Evolutionary conservation across 1,139 yeast genomes (phyloP).

Genomic region (Fermentozyma sake): DNA sequence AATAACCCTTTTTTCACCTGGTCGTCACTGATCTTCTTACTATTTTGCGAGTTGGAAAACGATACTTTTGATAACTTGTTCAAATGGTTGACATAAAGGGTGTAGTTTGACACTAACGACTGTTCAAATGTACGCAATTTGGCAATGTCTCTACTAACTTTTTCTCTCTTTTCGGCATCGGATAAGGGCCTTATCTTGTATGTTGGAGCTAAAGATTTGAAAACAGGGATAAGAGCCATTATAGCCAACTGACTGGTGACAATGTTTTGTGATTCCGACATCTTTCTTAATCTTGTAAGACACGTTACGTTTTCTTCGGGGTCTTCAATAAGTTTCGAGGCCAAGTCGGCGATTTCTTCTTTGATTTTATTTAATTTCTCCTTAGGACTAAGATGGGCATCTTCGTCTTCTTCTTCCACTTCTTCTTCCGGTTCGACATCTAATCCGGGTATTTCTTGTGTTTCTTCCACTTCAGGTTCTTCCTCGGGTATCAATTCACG

Average conservation of each 20-base stretch:
- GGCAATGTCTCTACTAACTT: conserved; percentile 78
- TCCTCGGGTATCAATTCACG: conserved; percentile 25
- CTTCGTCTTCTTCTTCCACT: conserved; percentile 38
- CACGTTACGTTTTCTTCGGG: conserved; percentile 81
- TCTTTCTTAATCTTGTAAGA: conserved; percentile 65
- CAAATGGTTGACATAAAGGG: conserved; percentile 59
- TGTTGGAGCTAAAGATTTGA: conserved; percentile 82
- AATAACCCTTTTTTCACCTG: conserved; percentile 50
- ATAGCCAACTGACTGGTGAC: conserved; percentile 71
- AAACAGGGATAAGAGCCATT: conserved; percentile 77
- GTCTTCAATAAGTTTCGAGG: conserved; percentile 74
- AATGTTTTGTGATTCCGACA: conserved; percentile 64
- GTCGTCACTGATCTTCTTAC: conserved; percentile 30
- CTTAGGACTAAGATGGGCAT: conserved; percentile 49
- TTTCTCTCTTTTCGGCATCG: conserved; percentile 76
- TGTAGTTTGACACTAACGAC: conserved; percentile 63
- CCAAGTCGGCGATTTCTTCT: conserved; percentile 80
- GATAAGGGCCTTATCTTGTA: conserved; percentile 80
- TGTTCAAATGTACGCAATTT: conserved; percentile 78
- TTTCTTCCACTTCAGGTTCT: conserved; percentile 13
- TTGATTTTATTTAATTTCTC: conserved; percentile 59
- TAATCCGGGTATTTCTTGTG: conserved; percentile 13
- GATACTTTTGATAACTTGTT: conserved; percentile 37
- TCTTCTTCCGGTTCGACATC: conserved; percentile 19
- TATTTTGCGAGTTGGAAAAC: conserved; percentile 36